Base-by-base conservation (phyloP, 371 early-diverging fungal species). In the Syncephalastrum sp. region DNA sequence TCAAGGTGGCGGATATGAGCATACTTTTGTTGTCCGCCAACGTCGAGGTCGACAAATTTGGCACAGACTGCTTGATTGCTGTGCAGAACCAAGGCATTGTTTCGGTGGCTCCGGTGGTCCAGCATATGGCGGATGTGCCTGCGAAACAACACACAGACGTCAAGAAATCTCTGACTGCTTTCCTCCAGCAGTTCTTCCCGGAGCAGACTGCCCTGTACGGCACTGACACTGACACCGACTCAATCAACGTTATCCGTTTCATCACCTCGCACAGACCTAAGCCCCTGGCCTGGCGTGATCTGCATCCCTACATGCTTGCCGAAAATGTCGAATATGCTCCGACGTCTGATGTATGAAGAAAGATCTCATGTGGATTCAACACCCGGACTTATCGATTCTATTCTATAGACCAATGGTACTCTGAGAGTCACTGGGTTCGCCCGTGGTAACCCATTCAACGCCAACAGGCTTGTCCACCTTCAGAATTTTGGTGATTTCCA, bases 401-500 rank as follows among this genome's bases (percentile, higher is more conserved):
- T 33, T 33, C 10, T 42, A 21, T 49, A 65, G 59, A 65, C 81
- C 25, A 54, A 59, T 6, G 95, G 94, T 13, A 81, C 82, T 1
- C 65, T 97, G 59, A 82, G 79, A 33, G 85, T 97, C 10, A 92
- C 89, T 14, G 98, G 97, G 6, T 91, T 82, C 84, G 72, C 89
- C 80, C 61, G 93, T 51, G 92, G 91, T 6, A 81, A 82, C 42
- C 84, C 82, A 16, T 82, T 96, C 52, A 87, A 88, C 47, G 94
- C 94, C 44, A 94, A 96, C 68, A 84, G 94, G 6, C 75, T 96
- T 24, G 83, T 96, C 10, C 94, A 97, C 72, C 72, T 98, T 43
- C 96, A 91, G 42, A 86, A 89, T 61, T 87, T 82, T 72, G 98
- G 97, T 49, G 94, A 96, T 65, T 97, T 89, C 69, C 95, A 96